phyloP scores from a whole-genome alignment of 345 rosid species.

The Salix exigua region DNA sequence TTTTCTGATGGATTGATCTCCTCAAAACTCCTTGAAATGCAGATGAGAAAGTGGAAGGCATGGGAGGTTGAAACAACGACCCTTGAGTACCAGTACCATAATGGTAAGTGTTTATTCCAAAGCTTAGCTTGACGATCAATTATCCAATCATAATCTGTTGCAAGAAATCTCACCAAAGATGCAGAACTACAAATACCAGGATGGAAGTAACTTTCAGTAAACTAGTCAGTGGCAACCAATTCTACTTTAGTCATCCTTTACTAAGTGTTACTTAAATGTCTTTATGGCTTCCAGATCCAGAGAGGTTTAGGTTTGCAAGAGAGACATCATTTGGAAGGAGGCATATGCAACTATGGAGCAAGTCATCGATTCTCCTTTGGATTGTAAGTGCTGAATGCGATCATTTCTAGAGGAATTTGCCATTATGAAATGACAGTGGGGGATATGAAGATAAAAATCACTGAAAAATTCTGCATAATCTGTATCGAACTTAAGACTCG shows the following conservation, averaged over 20 bases:
- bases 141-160: neutral
- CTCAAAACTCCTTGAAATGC: conserved; percentile 15
- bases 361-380: conserved; percentile 53
- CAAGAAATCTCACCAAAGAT: neutral
- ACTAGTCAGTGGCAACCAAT: neutral
- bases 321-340: conserved; percentile 95
- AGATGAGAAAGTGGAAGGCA: conserved; percentile 87
- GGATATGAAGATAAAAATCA: too few relatives aligned
- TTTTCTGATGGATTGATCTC: neutral
- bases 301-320: conserved; percentile 88
- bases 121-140: neutral
- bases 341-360: conserved; percentile 70
- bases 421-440: neutral
- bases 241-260: neutral
- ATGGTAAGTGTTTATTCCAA: conserved; percentile 41
- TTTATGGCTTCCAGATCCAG: conserved; percentile 53
- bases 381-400: conserved; percentile 38
- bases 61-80: conserved; percentile 90
- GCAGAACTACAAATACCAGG: neutral
- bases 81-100: conserved; percentile 65
- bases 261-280: neutral
- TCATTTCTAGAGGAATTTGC: neutral
- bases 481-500: neutral
- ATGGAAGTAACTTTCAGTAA: neutral
- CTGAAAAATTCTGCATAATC: neutral